A percentile compares a stretch with the other conserved stretches of the same genome.
Evolutionary conservation across 768 basidiomycete species (phyloP).

Genomic region (Rhizopogon salebrosus): DNA sequence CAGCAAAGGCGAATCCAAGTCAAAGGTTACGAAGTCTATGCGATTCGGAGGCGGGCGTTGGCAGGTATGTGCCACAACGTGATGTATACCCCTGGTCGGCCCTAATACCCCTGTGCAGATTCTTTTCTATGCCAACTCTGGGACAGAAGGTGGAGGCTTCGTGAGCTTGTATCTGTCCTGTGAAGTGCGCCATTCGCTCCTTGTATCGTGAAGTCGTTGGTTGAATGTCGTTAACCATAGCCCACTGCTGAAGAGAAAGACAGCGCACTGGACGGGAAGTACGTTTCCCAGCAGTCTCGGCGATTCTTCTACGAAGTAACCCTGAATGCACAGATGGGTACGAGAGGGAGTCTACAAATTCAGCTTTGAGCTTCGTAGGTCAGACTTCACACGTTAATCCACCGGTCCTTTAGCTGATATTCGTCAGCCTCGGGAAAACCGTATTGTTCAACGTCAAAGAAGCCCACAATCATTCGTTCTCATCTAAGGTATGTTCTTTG

Average conservation of each 20-base stretch:
- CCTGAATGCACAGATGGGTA: constrained; percentile 52
- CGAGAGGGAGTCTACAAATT: constrained; percentile 85
- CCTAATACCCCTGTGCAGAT: constrained; percentile 39
- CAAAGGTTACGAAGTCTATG: constrained; percentile 70
- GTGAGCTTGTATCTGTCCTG: constrained; percentile 79
- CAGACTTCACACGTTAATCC: constrained; percentile 1
- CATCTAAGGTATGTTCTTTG: constrained; percentile 46
- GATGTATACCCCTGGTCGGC: not conserved
- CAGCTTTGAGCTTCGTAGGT: constrained; percentile 78
- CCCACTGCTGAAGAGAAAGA: constrained; percentile 77
- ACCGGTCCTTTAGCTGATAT: not conserved
- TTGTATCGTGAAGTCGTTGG: not conserved
- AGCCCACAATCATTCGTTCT: constrained; percentile 79
- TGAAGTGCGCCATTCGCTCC: constrained; percentile 47
- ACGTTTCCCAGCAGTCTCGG: constrained; percentile 7
- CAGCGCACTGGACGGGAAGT: constrained; percentile 57
- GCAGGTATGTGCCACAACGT: constrained; percentile 44
- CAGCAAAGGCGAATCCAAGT: constrained; percentile 72
- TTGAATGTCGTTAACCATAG: constrained; percentile 30
- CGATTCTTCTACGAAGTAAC: not conserved
- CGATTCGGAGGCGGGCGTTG: constrained; percentile 74
- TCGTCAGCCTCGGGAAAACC: constrained; percentile 38
- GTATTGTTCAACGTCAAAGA: constrained; percentile 64
- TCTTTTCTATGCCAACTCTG: constrained; percentile 81
- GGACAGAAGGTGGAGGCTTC: constrained; percentile 53